Evolutionary conservation across 163 green algal species (phyloP), one percentile per base, ranked within the genome.

Genomic region (Scenedesmus sp.): DNA sequence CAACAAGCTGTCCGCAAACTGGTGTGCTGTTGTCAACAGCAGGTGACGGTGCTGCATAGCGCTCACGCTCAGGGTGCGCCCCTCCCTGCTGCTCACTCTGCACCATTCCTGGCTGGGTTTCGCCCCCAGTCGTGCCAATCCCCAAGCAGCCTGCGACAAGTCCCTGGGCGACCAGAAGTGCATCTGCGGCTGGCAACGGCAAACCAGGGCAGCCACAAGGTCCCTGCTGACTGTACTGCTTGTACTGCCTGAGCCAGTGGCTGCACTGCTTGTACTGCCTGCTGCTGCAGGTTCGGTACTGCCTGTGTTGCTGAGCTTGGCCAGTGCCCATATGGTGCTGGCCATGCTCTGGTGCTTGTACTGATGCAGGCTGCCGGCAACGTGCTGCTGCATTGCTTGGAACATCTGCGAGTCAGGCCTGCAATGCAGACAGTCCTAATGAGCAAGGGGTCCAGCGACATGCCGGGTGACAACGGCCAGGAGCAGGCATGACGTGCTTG

Each of bases 291-390:
- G 53, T 20, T 18, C 35, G 37, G 40, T 30, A 49, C n/a, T 46
- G 15, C 56, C 26, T 26, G 0, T 90, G 22, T 35, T 61, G 51
- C 59, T 72, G 61, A 93, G 82, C 59, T 85, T 90, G 42, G 91
- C 86, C 2, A 92, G 26, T 10, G 91, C 91, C 86, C 86, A 92
- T 16, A 93, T 73, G 46, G 83, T 89, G 43, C 56, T 92, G 44
- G 76, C 90, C 13, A 93, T 35, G 56, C 83, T 83, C 46, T 93
- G 85, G 59, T 88, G 49, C 30, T 33, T 40, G 78, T 89, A 93
- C 12, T 89, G 33, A 44, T 83, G 73, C 24, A 93, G 51, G 51
- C 9, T 89, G 33, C n/a, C 0, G 3, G 26, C 10, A 18, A 80
- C 81, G 35, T 91, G 87, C 44, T 76, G 72, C 35, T 91, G 78